Conservation (phyloP, 371 early-diverging fungal genomes). For the Mucor circinelloides region DNA sequence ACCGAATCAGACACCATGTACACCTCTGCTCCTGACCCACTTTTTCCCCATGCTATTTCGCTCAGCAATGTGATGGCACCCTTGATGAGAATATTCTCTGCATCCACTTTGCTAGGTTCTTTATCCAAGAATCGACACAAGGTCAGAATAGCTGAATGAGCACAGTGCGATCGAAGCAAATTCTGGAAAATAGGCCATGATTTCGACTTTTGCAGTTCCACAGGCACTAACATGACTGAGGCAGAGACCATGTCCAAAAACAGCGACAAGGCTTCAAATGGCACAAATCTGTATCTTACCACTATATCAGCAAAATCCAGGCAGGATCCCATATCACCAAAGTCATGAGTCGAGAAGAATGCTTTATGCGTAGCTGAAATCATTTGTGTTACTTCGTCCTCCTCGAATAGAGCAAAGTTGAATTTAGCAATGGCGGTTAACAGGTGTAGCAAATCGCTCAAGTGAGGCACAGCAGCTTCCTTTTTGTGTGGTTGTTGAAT, state of each 20-base stretch:
- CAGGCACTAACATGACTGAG: slow-evolving; percentile 39
- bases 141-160: slow-evolving; percentile 60
- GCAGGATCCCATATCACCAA: slow-evolving; percentile 54
- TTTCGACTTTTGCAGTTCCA: slow-evolving; percentile 21
- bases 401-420: slow-evolving; percentile 70
- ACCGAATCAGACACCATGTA: slow-evolving; percentile 44
- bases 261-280: slow-evolving; percentile 53
- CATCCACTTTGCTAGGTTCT: slow-evolving; percentile 23
- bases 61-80: slow-evolving; percentile 62
- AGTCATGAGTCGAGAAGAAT: slow-evolving; percentile 45
- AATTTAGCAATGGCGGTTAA: slow-evolving; percentile 68
- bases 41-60: slow-evolving; percentile 58
- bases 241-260: slow-evolving; percentile 64
- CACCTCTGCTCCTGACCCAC: slow-evolving; percentile 21
- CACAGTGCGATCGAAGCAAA: slow-evolving; percentile 68
- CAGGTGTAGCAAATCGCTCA: slow-evolving; percentile 58
- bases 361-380: slow-evolving; percentile 56
- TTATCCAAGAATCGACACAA: slow-evolving; percentile 59
- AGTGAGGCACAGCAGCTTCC: slow-evolving; percentile 26
- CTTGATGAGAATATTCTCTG: slow-evolving; percentile 36
- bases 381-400: slow-evolving; percentile 58
- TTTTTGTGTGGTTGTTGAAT: slow-evolving; percentile 18
- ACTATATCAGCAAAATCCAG: slow-evolving; percentile 71
- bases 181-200: slow-evolving; percentile 67
- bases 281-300: slow-evolving; percentile 72